Conservation (phyloP, 345 rosid species). For the Balakata baccata region DNA sequence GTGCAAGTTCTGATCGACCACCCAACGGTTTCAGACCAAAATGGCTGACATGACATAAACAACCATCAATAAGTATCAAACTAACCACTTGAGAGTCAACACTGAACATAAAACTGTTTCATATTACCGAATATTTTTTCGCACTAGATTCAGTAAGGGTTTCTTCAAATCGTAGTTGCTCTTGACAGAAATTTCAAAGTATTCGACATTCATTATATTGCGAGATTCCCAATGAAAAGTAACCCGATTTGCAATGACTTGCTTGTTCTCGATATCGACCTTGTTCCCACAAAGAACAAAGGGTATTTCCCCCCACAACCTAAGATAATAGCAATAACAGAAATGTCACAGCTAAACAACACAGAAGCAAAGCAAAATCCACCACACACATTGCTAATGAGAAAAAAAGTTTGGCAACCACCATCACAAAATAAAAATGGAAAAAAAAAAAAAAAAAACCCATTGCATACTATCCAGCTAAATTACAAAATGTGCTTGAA, state of each 20-base stretch:
- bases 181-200: slow-evolving; percentile 56
- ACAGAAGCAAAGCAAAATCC: background rate
- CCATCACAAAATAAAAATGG: too few relatives aligned
- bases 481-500: too few relatives aligned
- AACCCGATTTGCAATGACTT: slow-evolving; percentile 51
- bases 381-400: background rate
- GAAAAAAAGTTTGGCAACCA: too few relatives aligned
- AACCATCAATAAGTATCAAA: background rate
- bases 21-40: slow-evolving; percentile 87
- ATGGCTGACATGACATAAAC: slow-evolving; percentile 41
- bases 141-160: slow-evolving; percentile 49
- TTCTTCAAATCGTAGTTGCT: slow-evolving; percentile 55
- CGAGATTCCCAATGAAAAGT: slow-evolving; percentile 42
- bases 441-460: too few relatives aligned
- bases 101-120: background rate
- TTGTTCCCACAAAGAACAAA: slow-evolving; percentile 58
- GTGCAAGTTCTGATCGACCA: slow-evolving; percentile 38
- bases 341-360: background rate
- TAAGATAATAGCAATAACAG: slow-evolving; percentile 1
- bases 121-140: slow-evolving; percentile 46
- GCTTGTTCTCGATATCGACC: slow-evolving; percentile 56
- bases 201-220: slow-evolving; percentile 37
- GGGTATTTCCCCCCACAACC: slow-evolving; percentile 53
- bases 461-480: too few relatives aligned
- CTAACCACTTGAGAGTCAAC: background rate